A percentile compares a stretch with the other conserved stretches of the same genome.
phyloP scores from a whole-genome alignment of 805 yeast genomes.

The Metschnikowia borealis region DNA sequence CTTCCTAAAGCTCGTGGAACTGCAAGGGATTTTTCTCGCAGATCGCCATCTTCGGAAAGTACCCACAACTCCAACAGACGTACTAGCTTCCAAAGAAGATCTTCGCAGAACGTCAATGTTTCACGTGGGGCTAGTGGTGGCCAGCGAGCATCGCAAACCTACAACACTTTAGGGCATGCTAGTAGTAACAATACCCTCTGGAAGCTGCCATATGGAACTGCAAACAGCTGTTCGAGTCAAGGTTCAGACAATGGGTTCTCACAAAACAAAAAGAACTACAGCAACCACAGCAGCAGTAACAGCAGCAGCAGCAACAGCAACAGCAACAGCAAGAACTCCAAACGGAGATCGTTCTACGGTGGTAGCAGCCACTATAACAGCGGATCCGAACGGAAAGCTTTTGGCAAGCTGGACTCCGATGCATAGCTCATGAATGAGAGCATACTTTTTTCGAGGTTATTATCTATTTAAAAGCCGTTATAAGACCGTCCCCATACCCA shows the following conservation, averaged over 20 bases:
- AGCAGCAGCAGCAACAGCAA: slow-evolving; percentile 21
- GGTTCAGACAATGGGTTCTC: background rate
- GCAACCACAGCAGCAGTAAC: background rate
- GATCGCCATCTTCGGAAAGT: background rate
- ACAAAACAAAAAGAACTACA: slow-evolving; percentile 1
- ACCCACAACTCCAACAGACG: background rate
- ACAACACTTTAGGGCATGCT: background rate
- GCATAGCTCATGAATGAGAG: background rate
- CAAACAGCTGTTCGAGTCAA: background rate
- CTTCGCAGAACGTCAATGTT: background rate
- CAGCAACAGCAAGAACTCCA: slow-evolving; percentile 27
- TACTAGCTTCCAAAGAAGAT: background rate
- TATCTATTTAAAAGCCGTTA: slow-evolving; percentile 26
- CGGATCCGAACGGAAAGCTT: slow-evolving; percentile 2
- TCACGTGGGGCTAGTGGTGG: slow-evolving; percentile 2
- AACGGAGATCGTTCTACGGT: slow-evolving; percentile 33
- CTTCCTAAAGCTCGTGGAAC: background rate
- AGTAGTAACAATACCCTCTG: background rate
- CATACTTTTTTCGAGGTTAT: background rate
- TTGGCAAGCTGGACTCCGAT: slow-evolving; percentile 6
- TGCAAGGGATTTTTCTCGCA: background rate
- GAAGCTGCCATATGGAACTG: background rate
- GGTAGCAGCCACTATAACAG: slow-evolving; percentile 19
- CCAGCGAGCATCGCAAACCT: background rate
- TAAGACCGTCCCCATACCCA: slow-evolving; percentile 55